Evolutionary conservation across 2,329 filamentous ascomycete genomes (phyloP).

Genomic region (Colletotrichum sp.): DNA sequence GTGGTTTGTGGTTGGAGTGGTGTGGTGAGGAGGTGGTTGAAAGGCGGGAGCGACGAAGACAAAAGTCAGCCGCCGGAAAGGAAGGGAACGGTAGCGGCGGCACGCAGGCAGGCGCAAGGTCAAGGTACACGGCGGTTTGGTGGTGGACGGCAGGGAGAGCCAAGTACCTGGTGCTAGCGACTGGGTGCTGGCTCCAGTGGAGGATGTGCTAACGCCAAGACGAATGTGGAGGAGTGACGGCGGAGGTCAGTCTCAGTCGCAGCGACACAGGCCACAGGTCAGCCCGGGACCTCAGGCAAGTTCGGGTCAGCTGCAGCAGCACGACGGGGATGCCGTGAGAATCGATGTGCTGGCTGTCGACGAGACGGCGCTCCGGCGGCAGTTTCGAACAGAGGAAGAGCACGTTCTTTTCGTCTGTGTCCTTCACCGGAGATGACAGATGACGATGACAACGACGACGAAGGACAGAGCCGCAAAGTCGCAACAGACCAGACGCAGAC

Average conservation of each 20-base stretch:
- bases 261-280: slow-evolving; percentile 7
- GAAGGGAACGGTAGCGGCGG: slow-evolving; percentile 14
- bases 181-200: neutral
- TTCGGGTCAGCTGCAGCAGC: slow-evolving; percentile 15
- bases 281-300: neutral
- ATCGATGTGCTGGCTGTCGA: neutral
- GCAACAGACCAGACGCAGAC: neutral
- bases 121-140: neutral
- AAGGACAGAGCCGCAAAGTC: neutral
- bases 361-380: neutral
- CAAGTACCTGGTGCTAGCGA: neutral
- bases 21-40: neutral
- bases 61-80: slow-evolving; percentile 9
- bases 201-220: slow-evolving; percentile 12
- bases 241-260: slow-evolving; percentile 7
- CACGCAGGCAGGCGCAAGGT: neutral
- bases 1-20: neutral
- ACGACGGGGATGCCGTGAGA: neutral
- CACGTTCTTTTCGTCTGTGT: neutral
- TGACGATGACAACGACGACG: neutral
- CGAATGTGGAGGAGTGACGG: slow-evolving; percentile 3
- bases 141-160: neutral
- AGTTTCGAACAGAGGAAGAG: neutral
- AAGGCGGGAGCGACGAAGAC: slow-evolving; percentile 1
- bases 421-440: neutral